A percentile compares a stretch with the other conserved stretches of the same genome.
These are phyloP conservation scores for Blastocystis hominis DNA, from an alignment of 352 stramenopile species.

Conservation along the genomic window DNA sequence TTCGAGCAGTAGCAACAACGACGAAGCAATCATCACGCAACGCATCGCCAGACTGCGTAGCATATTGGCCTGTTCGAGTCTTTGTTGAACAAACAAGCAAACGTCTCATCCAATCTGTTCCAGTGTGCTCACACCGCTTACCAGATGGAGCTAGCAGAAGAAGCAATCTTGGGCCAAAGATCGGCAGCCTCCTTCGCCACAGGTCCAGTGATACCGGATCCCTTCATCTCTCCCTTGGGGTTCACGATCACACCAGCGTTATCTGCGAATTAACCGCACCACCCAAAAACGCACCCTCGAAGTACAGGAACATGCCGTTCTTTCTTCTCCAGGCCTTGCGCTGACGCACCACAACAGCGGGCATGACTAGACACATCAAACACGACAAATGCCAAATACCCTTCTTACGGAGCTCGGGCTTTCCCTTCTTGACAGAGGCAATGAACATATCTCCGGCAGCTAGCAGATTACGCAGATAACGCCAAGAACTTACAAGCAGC, in stretches of 20 bases:
- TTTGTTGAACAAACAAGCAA: background rate
- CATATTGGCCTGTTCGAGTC: background rate
- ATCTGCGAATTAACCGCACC: conserved; percentile 64
- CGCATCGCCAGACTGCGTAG: background rate
- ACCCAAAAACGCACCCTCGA: conserved; percentile 72
- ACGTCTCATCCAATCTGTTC: background rate
- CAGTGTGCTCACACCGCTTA: conserved; percentile 68
- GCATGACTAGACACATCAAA: conserved; percentile 75
- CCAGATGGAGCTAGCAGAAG: conserved; percentile 96
- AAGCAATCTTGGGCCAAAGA: conserved; percentile 98
- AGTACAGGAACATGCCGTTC: conserved; percentile 99
- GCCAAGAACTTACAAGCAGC: conserved; percentile 71
- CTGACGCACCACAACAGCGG: conserved; percentile 95
- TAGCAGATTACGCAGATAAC: background rate
- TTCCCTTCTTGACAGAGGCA: conserved; percentile 99
- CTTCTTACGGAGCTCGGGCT: conserved; percentile 99
- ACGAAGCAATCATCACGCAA: background rate
- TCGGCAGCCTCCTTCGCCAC: conserved; percentile 99
- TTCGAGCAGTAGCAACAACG: background rate
- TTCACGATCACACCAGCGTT: conserved; percentile 99
- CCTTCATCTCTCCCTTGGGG: conserved; percentile 99
- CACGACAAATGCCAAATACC: conserved; percentile 61
- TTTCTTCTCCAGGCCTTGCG: conserved; percentile 97
- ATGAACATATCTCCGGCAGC: conserved; percentile 97
- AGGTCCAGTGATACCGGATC: conserved; percentile 93